Base-by-base conservation (phyloP, 2,329 filamentous ascomycete genomes). In the Calcarisporium arbuscula region DNA sequence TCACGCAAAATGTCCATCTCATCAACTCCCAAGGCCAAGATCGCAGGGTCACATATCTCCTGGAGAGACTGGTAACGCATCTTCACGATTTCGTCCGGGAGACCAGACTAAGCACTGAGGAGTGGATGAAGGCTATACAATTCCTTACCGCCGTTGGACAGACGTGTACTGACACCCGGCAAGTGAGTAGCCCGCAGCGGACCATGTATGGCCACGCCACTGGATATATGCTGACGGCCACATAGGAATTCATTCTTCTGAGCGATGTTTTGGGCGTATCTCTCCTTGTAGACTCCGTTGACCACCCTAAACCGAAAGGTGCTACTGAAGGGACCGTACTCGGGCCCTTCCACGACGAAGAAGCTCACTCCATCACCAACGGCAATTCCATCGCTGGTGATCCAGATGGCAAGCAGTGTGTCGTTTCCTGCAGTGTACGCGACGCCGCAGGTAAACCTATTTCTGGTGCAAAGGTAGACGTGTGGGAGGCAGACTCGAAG, bases 331-430 rank as follows among this genome's bases (percentile, higher is more conserved):
- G 83, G 40, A 85, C 82, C 1, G 80, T 89, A n/a, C 68, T 88
- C 0, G 83, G 84, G 0, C 84, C 83, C n/a, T 87, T 86, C 62
- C 82, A 88, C 61, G 85, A 80, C 0, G 79, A 84, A 51, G 81
- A 86, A 45, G 82, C 82, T 3, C 62, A 74, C 10, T 38, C 53
- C 3, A 59, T 70, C 6, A 40, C 56, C 2, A 60, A 72, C 21
- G 83, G 83, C 3, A 60, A 61, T 5, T 45, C 52, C 18, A 82
- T 88, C 51, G 75, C 76, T 1, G 70, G 73, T 34, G 82, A 86
- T 41, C 67, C 74, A 0, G 60, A 74, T 14, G 84, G 83, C 32
- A 70, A 80, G 37, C 72, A 80, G 0, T 67, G 83, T 34, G 67
- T 88, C 5, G 78, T 81, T 3, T 48, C 85, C 7, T 85, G 83